phyloP scores from a whole-genome alignment of 495 filamentous ascomycete genomes.

The Gamarada debralockiae region DNA sequence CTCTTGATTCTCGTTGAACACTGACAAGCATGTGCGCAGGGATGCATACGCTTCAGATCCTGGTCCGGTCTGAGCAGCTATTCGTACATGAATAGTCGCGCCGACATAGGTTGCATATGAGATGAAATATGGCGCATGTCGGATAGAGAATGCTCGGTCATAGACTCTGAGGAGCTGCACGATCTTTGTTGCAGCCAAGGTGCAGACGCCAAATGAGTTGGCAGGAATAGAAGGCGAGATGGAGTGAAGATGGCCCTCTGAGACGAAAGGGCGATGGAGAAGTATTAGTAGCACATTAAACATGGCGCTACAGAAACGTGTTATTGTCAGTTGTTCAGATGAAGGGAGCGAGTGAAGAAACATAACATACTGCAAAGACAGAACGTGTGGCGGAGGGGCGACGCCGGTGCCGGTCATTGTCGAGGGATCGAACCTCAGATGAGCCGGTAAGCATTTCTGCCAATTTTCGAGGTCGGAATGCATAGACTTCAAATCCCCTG shows the following conservation, averaged over 20 bases:
- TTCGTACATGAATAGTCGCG: constrained; percentile 35
- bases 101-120: constrained; percentile 38
- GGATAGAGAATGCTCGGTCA: constrained; percentile 26
- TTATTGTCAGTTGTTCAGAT: constrained; percentile 15
- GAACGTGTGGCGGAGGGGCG: constrained; percentile 18
- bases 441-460: constrained; percentile 15
- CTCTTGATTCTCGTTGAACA: constrained; percentile 30
- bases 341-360: constrained; percentile 7
- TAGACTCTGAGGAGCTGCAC: constrained; percentile 25
- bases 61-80: constrained; percentile 29
- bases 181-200: constrained; percentile 24
- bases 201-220: constrained; percentile 25
- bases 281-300: constrained; percentile 26
- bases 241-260: constrained; percentile 23
- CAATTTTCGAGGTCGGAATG: constrained; percentile 16
- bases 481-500: not conserved
- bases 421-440: constrained; percentile 10
- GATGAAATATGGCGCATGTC: constrained; percentile 32
- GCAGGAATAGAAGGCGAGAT: constrained; percentile 21
- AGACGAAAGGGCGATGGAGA: constrained; percentile 21
- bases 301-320: not conserved
- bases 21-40: constrained; percentile 26
- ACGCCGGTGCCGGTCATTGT: not conserved
- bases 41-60: constrained; percentile 28
- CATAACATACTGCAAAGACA: constrained; percentile 17